phyloP scores from a whole-genome alignment of 2,329 filamentous ascomycete genomes.

The Colletotrichum spinosum region DNA sequence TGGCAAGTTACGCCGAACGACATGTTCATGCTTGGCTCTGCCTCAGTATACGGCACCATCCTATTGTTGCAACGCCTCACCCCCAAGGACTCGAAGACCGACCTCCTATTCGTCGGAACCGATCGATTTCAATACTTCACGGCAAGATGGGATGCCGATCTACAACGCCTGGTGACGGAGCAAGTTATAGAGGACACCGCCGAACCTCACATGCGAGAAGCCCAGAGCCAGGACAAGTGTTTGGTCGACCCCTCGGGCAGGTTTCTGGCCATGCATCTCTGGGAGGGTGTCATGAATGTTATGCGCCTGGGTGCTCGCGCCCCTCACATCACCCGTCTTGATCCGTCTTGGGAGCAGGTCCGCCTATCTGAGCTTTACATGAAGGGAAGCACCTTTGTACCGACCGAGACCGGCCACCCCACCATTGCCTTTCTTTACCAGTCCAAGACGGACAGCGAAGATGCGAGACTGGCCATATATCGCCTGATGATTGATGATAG shows the following conservation, averaged over 20 bases:
- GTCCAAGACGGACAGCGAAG: constrained; percentile 61
- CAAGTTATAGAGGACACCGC: constrained; percentile 64
- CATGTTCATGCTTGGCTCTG: constrained; percentile 73
- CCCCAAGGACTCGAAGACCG: constrained; percentile 78
- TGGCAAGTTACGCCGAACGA: constrained; percentile 77
- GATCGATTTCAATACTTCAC: constrained; percentile 93
- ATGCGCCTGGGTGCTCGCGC: constrained; percentile 62
- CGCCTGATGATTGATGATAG: constrained; percentile 69
- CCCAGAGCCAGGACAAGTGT: constrained; percentile 85
- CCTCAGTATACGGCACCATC: constrained; percentile 85
- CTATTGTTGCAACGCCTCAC: constrained; percentile 85
- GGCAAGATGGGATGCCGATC: constrained; percentile 79
- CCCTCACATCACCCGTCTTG: constrained; percentile 56
- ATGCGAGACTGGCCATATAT: constrained; percentile 69
- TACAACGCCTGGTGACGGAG: constrained; percentile 61
- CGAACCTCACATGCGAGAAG: constrained; percentile 76
- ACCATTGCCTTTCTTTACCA: constrained; percentile 71
- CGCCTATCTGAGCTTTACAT: constrained; percentile 70
- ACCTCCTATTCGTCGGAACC: constrained; percentile 93
- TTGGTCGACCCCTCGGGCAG: constrained; percentile 83
- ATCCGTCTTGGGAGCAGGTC: constrained; percentile 63
- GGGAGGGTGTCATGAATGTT: constrained; percentile 70
- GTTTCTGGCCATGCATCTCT: constrained; percentile 68
- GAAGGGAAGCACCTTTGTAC: constrained; percentile 67
- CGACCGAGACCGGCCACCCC: constrained; percentile 69